Evolutionary conservation across 371 early-diverging fungal genomes (phyloP).

Genomic region (Ordospora colligata): DNA sequence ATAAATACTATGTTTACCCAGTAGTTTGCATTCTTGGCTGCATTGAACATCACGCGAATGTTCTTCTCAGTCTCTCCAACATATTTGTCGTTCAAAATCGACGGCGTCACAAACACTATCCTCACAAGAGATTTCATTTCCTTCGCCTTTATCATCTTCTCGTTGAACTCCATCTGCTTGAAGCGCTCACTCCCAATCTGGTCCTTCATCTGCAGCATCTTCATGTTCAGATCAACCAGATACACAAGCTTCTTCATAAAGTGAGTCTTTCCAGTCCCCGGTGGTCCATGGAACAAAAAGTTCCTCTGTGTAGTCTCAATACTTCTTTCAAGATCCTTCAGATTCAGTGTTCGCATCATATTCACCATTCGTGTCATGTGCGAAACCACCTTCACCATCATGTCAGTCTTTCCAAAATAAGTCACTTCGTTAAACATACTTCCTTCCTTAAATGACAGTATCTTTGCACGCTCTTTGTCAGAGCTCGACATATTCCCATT

Average conservation of each 20-base stretch:
- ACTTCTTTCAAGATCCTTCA: slow-evolving; percentile 2
- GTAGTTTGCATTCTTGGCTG: slow-evolving; percentile 27
- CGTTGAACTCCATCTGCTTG: slow-evolving; percentile 27
- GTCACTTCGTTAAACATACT: background rate
- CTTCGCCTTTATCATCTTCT: slow-evolving; percentile 13
- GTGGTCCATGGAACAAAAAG: slow-evolving; percentile 50
- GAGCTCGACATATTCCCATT: background rate
- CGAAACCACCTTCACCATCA: background rate
- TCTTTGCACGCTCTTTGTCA: background rate
- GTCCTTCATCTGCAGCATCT: slow-evolving; percentile 2
- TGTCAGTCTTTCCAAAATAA: slow-evolving; percentile 16
- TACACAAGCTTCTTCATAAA: slow-evolving; percentile 44
- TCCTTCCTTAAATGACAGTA: background rate
- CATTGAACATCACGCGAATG: slow-evolving; percentile 31
- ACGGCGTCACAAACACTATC: slow-evolving; percentile 34
- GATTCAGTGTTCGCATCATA: background rate
- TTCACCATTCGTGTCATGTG: slow-evolving; percentile 1
- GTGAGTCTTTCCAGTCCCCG: slow-evolving; percentile 58
- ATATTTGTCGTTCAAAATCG: slow-evolving; percentile 42
- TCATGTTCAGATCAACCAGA: slow-evolving; percentile 34
- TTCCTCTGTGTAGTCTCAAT: slow-evolving; percentile 26
- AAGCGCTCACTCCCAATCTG: background rate
- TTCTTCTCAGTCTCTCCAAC: slow-evolving; percentile 51
- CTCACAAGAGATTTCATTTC: slow-evolving; percentile 1
- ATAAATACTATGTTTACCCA: slow-evolving; percentile 46